Evolutionary conservation across 805 yeast genomes (phyloP).

Genomic region (Schizosaccharomyces octosporus): DNA sequence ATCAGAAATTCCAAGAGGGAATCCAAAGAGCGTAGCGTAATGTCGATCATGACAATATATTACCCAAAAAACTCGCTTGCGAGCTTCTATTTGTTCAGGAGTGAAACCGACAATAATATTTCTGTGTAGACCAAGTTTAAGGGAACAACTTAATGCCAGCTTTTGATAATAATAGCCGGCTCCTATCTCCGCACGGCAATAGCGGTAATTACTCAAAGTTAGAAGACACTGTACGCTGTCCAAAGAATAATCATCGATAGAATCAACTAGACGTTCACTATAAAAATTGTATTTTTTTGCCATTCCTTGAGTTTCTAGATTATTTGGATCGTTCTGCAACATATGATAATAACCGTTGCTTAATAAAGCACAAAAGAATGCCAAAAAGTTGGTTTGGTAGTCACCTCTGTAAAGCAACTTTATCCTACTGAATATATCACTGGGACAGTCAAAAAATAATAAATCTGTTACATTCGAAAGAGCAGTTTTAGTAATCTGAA

Average conservation of each 20-base stretch:
- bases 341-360: background rate
- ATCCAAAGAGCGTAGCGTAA: slow-evolving; percentile 63
- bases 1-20: slow-evolving; percentile 52
- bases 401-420: background rate
- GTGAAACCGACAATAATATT: background rate
- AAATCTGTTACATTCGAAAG: background rate
- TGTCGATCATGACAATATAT: slow-evolving; percentile 77
- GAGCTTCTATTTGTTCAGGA: slow-evolving; percentile 38
- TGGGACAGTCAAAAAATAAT: background rate
- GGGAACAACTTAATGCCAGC: background rate
- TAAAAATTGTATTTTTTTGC: background rate
- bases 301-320: background rate
- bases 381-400: background rate
- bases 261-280: background rate
- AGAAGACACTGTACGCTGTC: background rate
- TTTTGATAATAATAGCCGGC: background rate
- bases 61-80: slow-evolving; percentile 72
- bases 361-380: background rate
- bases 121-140: background rate
- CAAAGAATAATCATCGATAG: background rate
- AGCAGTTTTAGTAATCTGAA: background rate
- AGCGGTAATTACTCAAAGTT: background rate
- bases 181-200: background rate
- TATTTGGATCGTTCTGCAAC: background rate
- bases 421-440: background rate